phyloP scores from a whole-genome alignment of 2,329 filamentous ascomycete genomes.

The Aspergillus cejpii region DNA sequence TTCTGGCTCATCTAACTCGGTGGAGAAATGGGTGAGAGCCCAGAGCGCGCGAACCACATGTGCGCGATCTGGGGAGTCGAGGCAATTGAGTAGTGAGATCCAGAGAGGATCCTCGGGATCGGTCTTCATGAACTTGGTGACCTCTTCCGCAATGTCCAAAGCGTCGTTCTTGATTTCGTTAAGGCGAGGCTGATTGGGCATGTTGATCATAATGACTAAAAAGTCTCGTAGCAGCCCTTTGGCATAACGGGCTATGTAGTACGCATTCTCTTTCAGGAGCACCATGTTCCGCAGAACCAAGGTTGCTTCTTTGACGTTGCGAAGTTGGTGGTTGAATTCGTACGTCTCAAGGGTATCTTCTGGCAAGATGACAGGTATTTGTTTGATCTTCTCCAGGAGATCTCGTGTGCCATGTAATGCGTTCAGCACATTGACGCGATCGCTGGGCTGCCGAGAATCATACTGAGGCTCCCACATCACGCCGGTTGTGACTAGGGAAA shows the following conservation, averaged over 20 bases:
- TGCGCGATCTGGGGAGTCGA: slow-evolving; percentile 68
- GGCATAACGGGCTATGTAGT: slow-evolving; percentile 67
- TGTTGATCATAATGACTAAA: slow-evolving; percentile 70
- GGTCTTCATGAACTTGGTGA: slow-evolving; percentile 73
- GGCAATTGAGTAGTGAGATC: slow-evolving; percentile 53
- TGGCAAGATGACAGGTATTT: slow-evolving; percentile 54
- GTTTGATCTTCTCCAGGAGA: slow-evolving; percentile 64
- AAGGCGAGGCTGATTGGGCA: slow-evolving; percentile 63
- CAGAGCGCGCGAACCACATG: slow-evolving; percentile 72
- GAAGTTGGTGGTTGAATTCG: slow-evolving; percentile 62
- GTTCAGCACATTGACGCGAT: slow-evolving; percentile 54
- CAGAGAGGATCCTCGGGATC: slow-evolving; percentile 72
- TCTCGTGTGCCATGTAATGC: slow-evolving; percentile 61
- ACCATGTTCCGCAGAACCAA: slow-evolving; percentile 93
- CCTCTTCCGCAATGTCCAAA: slow-evolving; percentile 83
- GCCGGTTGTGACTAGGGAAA: slow-evolving; percentile 72
- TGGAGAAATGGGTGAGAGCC: slow-evolving; percentile 78
- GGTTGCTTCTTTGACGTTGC: slow-evolving; percentile 75
- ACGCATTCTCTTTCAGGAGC: slow-evolving; percentile 82
- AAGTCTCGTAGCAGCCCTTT: slow-evolving; percentile 64
- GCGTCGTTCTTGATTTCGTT: slow-evolving; percentile 86
- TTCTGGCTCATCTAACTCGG: slow-evolving; percentile 75
- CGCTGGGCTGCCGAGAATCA: slow-evolving; percentile 48
- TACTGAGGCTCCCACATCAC: slow-evolving; percentile 76
- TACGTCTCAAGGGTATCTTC: slow-evolving; percentile 64